Conservation (phyloP, 2,329 filamentous ascomycete genomes). For the Biscogniauxia mediterranea region DNA sequence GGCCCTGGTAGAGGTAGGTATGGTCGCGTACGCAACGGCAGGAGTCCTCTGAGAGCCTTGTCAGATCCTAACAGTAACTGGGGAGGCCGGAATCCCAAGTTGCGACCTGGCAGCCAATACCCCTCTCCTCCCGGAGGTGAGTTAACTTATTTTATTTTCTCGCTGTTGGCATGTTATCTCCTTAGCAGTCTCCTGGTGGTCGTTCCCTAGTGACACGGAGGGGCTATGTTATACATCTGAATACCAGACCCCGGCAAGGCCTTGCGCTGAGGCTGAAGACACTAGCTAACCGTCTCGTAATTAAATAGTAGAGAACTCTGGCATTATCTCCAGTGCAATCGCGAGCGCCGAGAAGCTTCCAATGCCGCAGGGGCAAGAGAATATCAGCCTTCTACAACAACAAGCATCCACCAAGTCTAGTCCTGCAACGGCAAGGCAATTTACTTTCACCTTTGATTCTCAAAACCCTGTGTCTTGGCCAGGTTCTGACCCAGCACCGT, state of each 20-base stretch:
- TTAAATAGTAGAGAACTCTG: slow-evolving; percentile 49
- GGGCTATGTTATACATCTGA: background rate
- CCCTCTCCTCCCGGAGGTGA: slow-evolving; percentile 43
- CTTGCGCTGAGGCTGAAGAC: background rate
- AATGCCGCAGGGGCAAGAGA: slow-evolving; percentile 68
- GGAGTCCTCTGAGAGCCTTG: slow-evolving; percentile 61
- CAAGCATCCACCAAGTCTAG: slow-evolving; percentile 59
- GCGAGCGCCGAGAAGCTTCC: slow-evolving; percentile 77
- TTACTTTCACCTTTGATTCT: slow-evolving; percentile 94
- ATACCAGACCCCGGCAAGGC: background rate
- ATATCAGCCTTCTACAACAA: slow-evolving; percentile 74
- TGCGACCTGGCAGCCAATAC: slow-evolving; percentile 42
- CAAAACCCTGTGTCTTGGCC: slow-evolving; percentile 81
- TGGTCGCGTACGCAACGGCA: slow-evolving; percentile 62
- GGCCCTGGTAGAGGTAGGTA: slow-evolving; percentile 83
- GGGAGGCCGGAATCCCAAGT: slow-evolving; percentile 48
- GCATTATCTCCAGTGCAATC: slow-evolving; percentile 90
- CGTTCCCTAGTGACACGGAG: background rate
- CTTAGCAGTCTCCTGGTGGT: background rate
- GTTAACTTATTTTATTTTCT: slow-evolving; percentile 23
- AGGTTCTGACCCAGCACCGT: slow-evolving; percentile 42
- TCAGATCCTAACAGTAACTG: slow-evolving; percentile 58
- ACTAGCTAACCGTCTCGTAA: slow-evolving; percentile 11
- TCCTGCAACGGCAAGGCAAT: slow-evolving; percentile 73
- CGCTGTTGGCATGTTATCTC: slow-evolving; percentile 1